Evolutionary conservation across 352 stramenopile genomes (phyloP).

Genomic region (Pythium phragmitis): DNA sequence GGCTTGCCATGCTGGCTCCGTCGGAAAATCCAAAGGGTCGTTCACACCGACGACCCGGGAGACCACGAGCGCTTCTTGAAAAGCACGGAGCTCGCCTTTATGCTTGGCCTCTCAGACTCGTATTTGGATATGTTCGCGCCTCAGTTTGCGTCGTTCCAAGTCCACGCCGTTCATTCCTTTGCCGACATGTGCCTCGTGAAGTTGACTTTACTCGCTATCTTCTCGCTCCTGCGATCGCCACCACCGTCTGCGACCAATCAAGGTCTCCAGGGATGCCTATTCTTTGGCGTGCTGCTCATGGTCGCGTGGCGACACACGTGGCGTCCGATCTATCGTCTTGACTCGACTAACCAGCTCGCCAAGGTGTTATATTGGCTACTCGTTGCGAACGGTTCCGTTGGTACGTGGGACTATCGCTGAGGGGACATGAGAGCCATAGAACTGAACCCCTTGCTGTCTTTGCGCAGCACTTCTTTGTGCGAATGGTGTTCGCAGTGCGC

Average conservation of each 20-base stretch:
- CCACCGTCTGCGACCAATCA: conserved; percentile 41
- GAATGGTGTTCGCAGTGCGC: conserved; percentile 54
- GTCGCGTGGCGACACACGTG: conserved; percentile 30
- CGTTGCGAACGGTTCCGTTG: conserved; percentile 46
- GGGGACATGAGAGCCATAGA: not conserved
- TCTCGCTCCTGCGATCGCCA: conserved; percentile 49
- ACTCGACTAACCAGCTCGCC: conserved; percentile 37
- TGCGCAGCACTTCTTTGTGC: conserved; percentile 47
- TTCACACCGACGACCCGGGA: conserved; percentile 31
- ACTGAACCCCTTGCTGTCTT: not conserved
- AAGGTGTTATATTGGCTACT: conserved; percentile 40
- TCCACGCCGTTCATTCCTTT: conserved; percentile 30
- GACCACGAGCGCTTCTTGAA: conserved; percentile 52
- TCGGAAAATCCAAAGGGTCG: conserved; percentile 29
- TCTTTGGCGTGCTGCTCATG: conserved; percentile 33
- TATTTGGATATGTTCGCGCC: conserved; percentile 64
- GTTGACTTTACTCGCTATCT: conserved; percentile 44
- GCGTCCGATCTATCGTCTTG: conserved; percentile 34
- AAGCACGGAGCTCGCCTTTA: conserved; percentile 54
- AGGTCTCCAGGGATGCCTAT: conserved; percentile 47
- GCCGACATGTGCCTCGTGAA: conserved; percentile 50
- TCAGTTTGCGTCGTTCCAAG: conserved; percentile 46
- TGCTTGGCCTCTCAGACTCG: conserved; percentile 50
- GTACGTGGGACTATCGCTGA: conserved; percentile 26
- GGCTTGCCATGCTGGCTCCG: conserved; percentile 42